Base-by-base conservation (phyloP, 805 yeast species). In the Cyberlindnera mississippiensis region DNA sequence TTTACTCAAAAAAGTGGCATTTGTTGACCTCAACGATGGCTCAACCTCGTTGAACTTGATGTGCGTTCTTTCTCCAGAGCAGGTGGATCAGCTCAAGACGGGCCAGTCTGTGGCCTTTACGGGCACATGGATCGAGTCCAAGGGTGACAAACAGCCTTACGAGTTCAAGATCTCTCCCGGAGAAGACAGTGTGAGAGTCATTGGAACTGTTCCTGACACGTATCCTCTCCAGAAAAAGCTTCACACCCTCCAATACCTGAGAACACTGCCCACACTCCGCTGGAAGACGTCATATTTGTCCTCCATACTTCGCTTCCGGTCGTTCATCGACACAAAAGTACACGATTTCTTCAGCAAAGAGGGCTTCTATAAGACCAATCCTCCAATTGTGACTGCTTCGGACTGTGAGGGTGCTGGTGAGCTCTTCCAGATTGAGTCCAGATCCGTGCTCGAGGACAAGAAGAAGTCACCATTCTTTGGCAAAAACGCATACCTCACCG, bases 321-420 rank as follows among this genome's bases (percentile, higher is more conserved):
- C 96, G 0, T 67, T 66, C 35, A 68, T 85, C 1, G 88, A 87
- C 50, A 49, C 65, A 2, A 60, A 68, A 24, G 52, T 89, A 7
- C 63, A 71, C 31, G 66, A 66, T 3, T 86, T 76, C 52, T 86
- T 87, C 59, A 64, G 68, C 15, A 41, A 56, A 0, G 52, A 72
- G 15, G 73, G 73, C 12, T 88, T 86, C 50, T 63, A 71, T 12
- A 90, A 87, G 64, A 88, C 86, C 0, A 70, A 80, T 19, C 95
- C 98, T 3, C 99, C 99, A 7, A 53, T 91, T 11, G 65, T 91
- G 17, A 93, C 99, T 0, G 71, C 86, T 10, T 78, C 95, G 1
- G 99, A 93, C 60, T 91, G 98, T 59, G 99, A 93, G 65, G 98
- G 99, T 14, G 97, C 96, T 3, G 98, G 98, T 4, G 98, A 93